Conservation (phyloP, 768 basidiomycete genomes). For the Suillus weaverae region DNA sequence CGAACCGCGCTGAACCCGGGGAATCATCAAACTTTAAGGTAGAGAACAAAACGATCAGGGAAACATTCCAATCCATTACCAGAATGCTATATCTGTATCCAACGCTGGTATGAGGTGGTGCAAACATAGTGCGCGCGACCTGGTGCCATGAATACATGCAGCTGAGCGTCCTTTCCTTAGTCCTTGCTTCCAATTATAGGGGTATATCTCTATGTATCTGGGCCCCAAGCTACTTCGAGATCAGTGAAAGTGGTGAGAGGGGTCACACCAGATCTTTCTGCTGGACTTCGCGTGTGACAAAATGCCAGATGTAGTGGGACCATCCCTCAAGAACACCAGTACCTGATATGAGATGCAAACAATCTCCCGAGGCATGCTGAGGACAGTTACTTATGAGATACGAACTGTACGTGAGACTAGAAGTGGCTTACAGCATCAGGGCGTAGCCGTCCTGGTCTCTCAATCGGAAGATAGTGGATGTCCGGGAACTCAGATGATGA, state of each 20-base stretch:
- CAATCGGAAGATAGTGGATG: slow-evolving; percentile 60
- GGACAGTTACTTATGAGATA: slow-evolving; percentile 7
- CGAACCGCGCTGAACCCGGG: neutral
- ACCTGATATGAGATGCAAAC: slow-evolving; percentile 47
- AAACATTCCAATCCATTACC: neutral
- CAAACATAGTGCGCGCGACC: neutral
- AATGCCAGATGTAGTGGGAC: slow-evolving; percentile 54
- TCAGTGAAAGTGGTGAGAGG: neutral
- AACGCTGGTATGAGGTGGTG: neutral
- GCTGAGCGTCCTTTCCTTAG: neutral
- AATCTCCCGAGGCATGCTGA: slow-evolving; percentile 45
- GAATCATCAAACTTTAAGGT: neutral
- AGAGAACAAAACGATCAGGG: neutral
- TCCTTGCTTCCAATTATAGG: neutral
- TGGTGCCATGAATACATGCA: neutral
- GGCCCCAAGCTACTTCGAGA: neutral
- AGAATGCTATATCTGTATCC: neutral
- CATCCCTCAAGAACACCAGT: slow-evolving; percentile 51
- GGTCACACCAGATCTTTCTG: neutral
- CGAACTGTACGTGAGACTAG: neutral
- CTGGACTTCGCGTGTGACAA: slow-evolving; percentile 39
- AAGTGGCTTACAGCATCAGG: slow-evolving; percentile 58
- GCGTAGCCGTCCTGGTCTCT: slow-evolving; percentile 58
- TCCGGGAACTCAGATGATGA: slow-evolving; percentile 46
- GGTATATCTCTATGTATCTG: neutral